Percentiles rank a stretch among this genome's conserved stretches.
These are phyloP conservation scores for Colletotrichum sp. DNA, from an alignment of 2,329 filamentous ascomycete genomes.

Conservation along the genomic window DNA sequence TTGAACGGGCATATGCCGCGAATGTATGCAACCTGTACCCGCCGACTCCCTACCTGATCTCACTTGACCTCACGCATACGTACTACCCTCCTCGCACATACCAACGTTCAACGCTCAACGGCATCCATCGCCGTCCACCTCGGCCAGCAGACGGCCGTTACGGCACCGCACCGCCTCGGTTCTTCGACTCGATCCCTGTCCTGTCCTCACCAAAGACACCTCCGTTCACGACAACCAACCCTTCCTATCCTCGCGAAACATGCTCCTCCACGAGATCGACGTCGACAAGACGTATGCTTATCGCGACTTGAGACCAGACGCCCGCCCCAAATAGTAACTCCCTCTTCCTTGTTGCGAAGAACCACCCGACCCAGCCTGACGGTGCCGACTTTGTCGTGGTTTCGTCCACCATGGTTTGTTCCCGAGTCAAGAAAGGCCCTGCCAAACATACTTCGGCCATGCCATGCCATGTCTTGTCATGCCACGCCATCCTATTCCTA, in stretches of 20 bases:
- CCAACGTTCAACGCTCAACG: neutral
- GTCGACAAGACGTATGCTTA: constrained; percentile 17
- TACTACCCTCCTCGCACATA: neutral
- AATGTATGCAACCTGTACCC: constrained; percentile 7
- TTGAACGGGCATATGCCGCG: constrained; percentile 9
- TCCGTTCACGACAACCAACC: neutral
- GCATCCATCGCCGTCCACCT: neutral
- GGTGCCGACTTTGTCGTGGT: constrained; percentile 11
- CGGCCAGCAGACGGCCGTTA: neutral
- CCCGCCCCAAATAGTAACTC: constrained; percentile 17
- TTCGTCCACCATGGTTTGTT: neutral
- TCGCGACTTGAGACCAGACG: constrained; percentile 12
- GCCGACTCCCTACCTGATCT: neutral
- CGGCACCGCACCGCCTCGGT: neutral
- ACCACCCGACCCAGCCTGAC: constrained; percentile 9
- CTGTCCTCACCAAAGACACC: neutral
- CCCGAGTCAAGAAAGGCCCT: constrained; percentile 9
- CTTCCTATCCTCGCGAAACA: neutral
- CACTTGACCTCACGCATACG: neutral
- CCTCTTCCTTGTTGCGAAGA: constrained; percentile 11
- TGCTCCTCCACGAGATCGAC: constrained; percentile 8
- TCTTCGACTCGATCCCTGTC: neutral
- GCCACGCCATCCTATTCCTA: neutral
- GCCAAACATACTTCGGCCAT: neutral
- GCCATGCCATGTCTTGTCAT: neutral